A percentile compares a stretch with the other conserved stretches of the same genome.
phyloP scores from a whole-genome alignment of 169 alveolate genomes.

The Perkinsus chesapeaki region DNA sequence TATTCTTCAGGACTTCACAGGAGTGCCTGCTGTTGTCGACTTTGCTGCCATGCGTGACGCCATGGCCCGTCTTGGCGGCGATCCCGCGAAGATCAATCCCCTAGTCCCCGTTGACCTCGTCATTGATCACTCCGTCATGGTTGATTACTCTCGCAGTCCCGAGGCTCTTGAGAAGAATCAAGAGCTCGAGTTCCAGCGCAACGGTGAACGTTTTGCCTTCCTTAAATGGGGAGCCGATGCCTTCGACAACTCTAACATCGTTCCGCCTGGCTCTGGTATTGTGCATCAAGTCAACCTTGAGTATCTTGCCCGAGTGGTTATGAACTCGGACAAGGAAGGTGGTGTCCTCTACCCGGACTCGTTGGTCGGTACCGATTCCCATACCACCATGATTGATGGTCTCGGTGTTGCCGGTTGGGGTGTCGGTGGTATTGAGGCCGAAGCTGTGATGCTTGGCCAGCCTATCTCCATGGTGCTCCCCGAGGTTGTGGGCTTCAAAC shows the following conservation, averaged over 20 bases:
- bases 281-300: constrained; percentile 87
- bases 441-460: constrained; percentile 94
- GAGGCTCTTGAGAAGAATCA: constrained; percentile 80
- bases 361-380: constrained; percentile 92
- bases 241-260: constrained; percentile 79
- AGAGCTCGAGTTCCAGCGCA: constrained; percentile 80
- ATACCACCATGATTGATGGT: constrained; percentile 95
- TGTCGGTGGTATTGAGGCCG: constrained; percentile 97
- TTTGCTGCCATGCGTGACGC: constrained; percentile 96
- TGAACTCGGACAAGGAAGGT: constrained; percentile 41
- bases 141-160: constrained; percentile 77
- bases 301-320: constrained; percentile 64
- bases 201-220: constrained; percentile 85
- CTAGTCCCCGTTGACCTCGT: constrained; percentile 88
- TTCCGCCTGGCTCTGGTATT: constrained; percentile 96
- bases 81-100: constrained; percentile 85
- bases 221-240: constrained; percentile 93
- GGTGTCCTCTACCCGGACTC: constrained; percentile 76
- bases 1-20: constrained; percentile 88
- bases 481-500: constrained; percentile 88
- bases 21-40: constrained; percentile 93
- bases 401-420: constrained; percentile 92
- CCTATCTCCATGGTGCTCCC: constrained; percentile 93
- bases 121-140: constrained; percentile 91
- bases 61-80: constrained; percentile 75